Evolutionary conservation across 1,139 yeast genomes (phyloP).

Genomic region (Pichia sp.): DNA sequence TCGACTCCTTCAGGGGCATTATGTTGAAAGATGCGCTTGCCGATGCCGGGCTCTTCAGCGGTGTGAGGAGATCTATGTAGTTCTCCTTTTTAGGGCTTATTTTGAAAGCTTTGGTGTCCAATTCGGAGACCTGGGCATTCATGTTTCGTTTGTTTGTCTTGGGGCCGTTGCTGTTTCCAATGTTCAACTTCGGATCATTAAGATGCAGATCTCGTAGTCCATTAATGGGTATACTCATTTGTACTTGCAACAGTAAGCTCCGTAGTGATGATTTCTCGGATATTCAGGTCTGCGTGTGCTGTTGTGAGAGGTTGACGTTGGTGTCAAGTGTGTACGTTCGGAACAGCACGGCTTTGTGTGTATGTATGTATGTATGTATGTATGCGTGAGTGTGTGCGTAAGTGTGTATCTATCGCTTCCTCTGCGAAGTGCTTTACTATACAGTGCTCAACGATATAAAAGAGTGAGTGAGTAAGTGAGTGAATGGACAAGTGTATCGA

Average conservation of each 20-base stretch:
- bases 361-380: neutral
- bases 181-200: constrained; percentile 11
- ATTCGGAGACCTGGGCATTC: neutral
- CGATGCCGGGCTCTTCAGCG: constrained; percentile 7
- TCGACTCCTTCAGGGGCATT: constrained; percentile 1
- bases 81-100: constrained; percentile 9
- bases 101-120: constrained; percentile 6
- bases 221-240: neutral
- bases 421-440: neutral
- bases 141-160: neutral
- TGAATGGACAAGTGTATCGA: too few relatives aligned
- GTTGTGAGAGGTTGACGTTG: neutral
- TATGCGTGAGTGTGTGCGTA: neutral
- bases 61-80: neutral
- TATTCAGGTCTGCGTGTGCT: neutral
- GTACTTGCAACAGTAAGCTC: neutral
- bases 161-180: neutral
- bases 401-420: too few relatives aligned
- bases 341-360: neutral
- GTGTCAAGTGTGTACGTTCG: neutral
- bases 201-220: constrained; percentile 4
- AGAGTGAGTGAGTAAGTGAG: too few relatives aligned
- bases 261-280: neutral
- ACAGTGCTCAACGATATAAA: neutral
- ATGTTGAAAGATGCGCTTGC: constrained; percentile 6